Base-by-base conservation (phyloP, 2,329 filamentous ascomycete genomes). In the Aphanocladium album region DNA sequence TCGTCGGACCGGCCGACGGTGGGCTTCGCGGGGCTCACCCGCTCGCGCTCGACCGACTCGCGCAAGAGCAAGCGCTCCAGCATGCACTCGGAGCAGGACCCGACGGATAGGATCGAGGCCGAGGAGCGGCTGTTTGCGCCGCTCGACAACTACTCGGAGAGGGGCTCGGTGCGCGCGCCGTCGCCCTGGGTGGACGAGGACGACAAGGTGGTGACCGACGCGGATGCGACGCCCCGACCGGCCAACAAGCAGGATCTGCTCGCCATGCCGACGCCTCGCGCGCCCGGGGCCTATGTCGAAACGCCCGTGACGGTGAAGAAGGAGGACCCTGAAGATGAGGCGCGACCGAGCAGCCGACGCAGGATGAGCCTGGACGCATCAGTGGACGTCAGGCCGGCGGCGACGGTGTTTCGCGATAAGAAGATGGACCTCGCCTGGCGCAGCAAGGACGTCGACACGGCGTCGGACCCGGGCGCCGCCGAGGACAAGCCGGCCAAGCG, bases 41-140 rank as follows among this genome's bases (percentile, higher is more conserved):
- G 78, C 57, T 72, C 69, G 57, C 67, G 71, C 14, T 83, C 81
- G 2, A 71, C 70, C 27, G 81, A 82, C 52, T 82, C 81, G 46
- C 66, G 72, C 54, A 76, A 74, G 64, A 77, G 78, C 64, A 83
- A 83, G 70, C 73, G 75, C 60, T 76, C 75, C 39, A 82, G 79
- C 67, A 70, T 76, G 67, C 73, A 77, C 61, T 84, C 82, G 0
- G 82, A 85, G 60, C 67, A 72, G 16, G 83, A 85, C 62, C 82
- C 83, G 5, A 80, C 77, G 1, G 82, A 82, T 64, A 80, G 83
- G 49, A 84, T 85, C 55, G 78, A 83, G 65, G 79, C 76, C 11
- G 83, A 86, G 70, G 78, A 80, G 72, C 79, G 77, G 53, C 74
- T 86, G 9, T 86, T 86, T 68, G 83, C 81, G 16, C 80, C 78